Evolutionary conservation across 257 asterid genomes (phyloP).

Genomic region (Salvia splendens): DNA sequence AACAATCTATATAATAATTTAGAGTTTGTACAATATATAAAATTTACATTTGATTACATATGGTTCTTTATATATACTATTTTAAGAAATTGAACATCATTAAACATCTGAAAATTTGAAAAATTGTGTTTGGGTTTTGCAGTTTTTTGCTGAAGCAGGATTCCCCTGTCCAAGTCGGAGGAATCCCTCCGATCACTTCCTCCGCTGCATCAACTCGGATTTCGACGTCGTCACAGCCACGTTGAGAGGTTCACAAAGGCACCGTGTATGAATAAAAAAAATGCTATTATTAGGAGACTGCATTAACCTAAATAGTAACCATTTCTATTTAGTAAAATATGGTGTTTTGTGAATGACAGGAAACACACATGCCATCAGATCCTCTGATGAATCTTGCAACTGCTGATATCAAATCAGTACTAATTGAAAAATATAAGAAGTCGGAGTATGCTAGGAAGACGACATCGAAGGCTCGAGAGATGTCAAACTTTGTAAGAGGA

Average conservation of each 20-base stretch:
- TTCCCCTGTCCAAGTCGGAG: constrained; percentile 94
- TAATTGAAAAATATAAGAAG: constrained; percentile 60
- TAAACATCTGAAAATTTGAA: too few relatives aligned
- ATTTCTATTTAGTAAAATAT: too few relatives aligned
- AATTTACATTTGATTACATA: too few relatives aligned
- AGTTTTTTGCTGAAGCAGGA: constrained; percentile 98
- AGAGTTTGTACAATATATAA: too few relatives aligned
- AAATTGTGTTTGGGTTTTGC: constrained; percentile 9
- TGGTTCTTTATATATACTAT: too few relatives aligned
- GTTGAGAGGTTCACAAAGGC: constrained; percentile 74
- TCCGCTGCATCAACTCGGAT: constrained; percentile 86
- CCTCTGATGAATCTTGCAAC: constrained; percentile 76
- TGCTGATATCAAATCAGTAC: constrained; percentile 66
- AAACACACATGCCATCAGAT: constrained; percentile 49
- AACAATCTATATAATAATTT: too few relatives aligned
- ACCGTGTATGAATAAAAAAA: constrained; percentile 50
- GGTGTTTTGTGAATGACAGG: constrained; percentile 41
- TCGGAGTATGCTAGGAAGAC: constrained; percentile 62
- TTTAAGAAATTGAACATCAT: too few relatives aligned
- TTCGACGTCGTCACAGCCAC: constrained; percentile 85
- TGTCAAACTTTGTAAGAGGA: constrained; percentile 48
- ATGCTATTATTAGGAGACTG: too few relatives aligned
- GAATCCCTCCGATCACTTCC: constrained; percentile 95
- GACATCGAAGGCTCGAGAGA: constrained; percentile 48
- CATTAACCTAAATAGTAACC: too few relatives aligned